A percentile compares a stretch with the other conserved stretches of the same genome.
phyloP scores from a whole-genome alignment of 176 grass and related monocot genomes.

The Chloris gayana region DNA sequence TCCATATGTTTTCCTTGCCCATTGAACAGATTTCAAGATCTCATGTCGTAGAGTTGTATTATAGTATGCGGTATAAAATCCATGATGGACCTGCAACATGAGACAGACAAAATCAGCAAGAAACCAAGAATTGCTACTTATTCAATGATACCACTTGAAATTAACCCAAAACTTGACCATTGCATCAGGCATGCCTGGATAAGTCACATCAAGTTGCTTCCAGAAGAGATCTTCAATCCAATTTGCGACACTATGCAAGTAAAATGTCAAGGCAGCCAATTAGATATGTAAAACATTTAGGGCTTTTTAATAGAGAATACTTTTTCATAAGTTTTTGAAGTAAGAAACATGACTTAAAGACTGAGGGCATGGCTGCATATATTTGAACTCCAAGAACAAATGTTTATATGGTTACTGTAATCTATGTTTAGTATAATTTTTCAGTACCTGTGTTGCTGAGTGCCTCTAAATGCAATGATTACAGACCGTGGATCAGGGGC shows the following conservation, averaged over 20 bases:
- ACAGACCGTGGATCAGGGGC: constrained; percentile 63
- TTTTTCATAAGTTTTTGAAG: neutral
- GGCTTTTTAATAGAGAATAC: neutral
- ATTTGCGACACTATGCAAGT: constrained; percentile 56
- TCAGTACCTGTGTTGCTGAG: constrained; percentile 76
- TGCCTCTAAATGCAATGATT: constrained; percentile 95
- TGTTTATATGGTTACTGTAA: neutral
- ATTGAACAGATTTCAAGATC: constrained; percentile 64
- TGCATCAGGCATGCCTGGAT: constrained; percentile 93
- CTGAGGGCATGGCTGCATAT: neutral
- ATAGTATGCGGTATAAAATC: constrained; percentile 87
- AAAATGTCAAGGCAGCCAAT: constrained; percentile 23
- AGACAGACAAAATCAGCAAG: constrained; percentile 20
- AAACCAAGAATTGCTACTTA: constrained; percentile 29
- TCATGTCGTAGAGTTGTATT: constrained; percentile 68
- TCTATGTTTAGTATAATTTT: neutral
- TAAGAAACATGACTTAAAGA: constrained; percentile 11
- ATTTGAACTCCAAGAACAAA: neutral
- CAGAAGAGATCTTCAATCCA: constrained; percentile 98
- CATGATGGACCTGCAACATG: constrained; percentile 73
- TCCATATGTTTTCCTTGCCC: constrained; percentile 60
- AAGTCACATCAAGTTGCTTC: constrained; percentile 93
- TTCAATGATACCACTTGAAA: constrained; percentile 13
- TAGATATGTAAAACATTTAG: constrained; percentile 5
- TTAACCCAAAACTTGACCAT: constrained; percentile 48